These are phyloP conservation scores for Staphylotrichum longicolle DNA, from an alignment of 495 filamentous ascomycete genomes.

Conservation along the genomic window DNA sequence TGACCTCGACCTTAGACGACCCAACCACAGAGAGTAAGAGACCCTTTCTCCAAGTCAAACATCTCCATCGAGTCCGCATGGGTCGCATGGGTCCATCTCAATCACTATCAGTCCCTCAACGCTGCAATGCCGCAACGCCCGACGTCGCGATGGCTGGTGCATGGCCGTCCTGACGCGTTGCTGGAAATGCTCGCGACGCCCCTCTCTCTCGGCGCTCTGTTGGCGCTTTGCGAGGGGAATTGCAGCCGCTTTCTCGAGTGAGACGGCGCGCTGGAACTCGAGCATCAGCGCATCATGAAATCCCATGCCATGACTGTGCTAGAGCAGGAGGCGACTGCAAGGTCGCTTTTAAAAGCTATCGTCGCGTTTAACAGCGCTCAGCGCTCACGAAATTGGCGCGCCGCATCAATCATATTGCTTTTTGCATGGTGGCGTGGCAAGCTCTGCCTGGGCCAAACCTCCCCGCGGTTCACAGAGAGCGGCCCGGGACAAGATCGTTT, in stretches of 20 bases:
- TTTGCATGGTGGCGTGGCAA: no score
- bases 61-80: constrained; percentile 3
- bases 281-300: background rate
- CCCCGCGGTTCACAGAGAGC: background rate
- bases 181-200: background rate
- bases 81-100: background rate
- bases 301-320: no score
- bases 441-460: no score
- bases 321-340: background rate
- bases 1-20: constrained; percentile 38
- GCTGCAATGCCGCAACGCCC: background rate
- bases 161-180: background rate
- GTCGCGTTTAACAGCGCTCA: background rate
- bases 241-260: constrained; percentile 9
- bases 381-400: no score
- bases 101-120: constrained; percentile 4
- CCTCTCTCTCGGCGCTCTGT: no score
- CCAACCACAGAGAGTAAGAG: constrained; percentile 31
- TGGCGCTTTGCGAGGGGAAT: background rate
- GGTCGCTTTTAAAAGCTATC: background rate
- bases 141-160: background rate
- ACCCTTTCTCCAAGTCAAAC: background rate
- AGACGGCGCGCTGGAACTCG: background rate
- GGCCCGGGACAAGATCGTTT: no score
- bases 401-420: no score